Base-by-base conservation (phyloP, 1,284 basidiomycete genomes). In the Thecaphora thlaspeos region DNA sequence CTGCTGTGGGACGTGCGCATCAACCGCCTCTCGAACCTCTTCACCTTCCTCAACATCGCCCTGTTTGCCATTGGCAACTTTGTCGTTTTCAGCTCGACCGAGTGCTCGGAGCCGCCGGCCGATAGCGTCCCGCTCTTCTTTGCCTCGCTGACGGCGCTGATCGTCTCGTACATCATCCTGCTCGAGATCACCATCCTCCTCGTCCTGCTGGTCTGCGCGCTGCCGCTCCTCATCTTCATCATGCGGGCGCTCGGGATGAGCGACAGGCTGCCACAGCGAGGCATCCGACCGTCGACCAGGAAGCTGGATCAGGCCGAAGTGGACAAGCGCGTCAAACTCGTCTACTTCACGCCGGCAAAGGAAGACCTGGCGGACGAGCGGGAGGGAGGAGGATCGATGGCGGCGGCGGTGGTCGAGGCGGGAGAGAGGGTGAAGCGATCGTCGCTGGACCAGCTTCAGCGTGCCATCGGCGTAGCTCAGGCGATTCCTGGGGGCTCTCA, bases 11-110 rank as follows among this genome's bases (percentile, higher is more conserved):
- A 73, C 24, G 18, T 49, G 37, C 67, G 68, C 28, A 28, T 65
- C 9, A 49, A 51, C 43, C 55, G 53, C 46, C 43, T 71, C 42
- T 48, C 47, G 40, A 65, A 71, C 34, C 22, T 73, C 34, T 49
- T 73, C 37, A 63, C 64, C 41, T 54, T 73, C 18, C 52, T 55
- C 4, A 52, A 57, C 12, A 39, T 68, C 28, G 61, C 70, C 52
- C 54, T 71, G 47, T 73, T 71, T 40, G 54, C 66, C 37, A 61
- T 71, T 15, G 71, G 71, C 24, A 73, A 73, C 54, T 67, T 66
- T 17, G 57, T 62, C 39, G 62, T 71, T 30, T 73, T 69, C 46
- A 64, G 54, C 43, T 51, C 55, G 5, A 58, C 64, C 3, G 68
- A 70, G 42, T 71, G 68, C 55, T 58, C 66, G 14, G 58, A 51